A percentile compares a stretch with the other conserved stretches of the same genome.
phyloP scores from a whole-genome alignment of 306 rosid species.

The Cucurbita ficifolia region DNA sequence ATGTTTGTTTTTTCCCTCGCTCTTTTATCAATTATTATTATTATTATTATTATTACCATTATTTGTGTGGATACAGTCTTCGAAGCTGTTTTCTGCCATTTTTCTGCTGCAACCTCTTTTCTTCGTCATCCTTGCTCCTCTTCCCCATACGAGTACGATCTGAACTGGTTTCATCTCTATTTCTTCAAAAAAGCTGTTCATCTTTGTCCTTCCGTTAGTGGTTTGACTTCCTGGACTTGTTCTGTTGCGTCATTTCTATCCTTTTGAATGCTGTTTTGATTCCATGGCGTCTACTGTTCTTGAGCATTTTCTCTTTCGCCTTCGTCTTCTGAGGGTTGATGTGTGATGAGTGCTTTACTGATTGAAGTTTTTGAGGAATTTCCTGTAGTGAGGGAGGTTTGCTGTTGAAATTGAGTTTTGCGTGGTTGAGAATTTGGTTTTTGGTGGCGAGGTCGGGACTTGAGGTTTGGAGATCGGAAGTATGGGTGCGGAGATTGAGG shows the following conservation, averaged over 20 bases:
- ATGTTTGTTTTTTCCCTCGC: not conserved
- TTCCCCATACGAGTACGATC: conserved; percentile 17
- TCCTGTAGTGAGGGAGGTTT: conserved; percentile 14
- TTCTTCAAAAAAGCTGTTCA: conserved; percentile 14
- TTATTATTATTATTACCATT: conserved; percentile 1
- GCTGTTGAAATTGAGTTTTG: conserved; percentile 4
- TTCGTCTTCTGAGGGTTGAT: conserved; percentile 12
- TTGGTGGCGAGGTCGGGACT: conserved; percentile 24
- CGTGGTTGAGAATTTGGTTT: conserved; percentile 5
- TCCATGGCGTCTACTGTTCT: not conserved
- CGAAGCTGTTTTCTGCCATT: conserved; percentile 29
- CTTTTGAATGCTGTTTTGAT: not conserved
- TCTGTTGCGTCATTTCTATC: not conserved
- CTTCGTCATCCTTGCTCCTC: conserved; percentile 10
- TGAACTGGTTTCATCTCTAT: conserved; percentile 21
- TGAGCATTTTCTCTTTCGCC: conserved; percentile 4
- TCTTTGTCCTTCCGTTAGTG: not conserved
- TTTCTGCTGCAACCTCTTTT: conserved; percentile 3
- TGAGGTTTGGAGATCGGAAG: conserved; percentile 48
- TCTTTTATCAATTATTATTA: not conserved
- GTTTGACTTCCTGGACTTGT: not conserved
- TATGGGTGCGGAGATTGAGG: conserved; percentile 44
- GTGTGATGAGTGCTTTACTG: not conserved
- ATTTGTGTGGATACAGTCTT: conserved; percentile 57
- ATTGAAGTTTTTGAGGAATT: conserved; percentile 9